Conservation (phyloP, 2,329 filamentous ascomycete species). For the Fusarium haematococcum region DNA sequence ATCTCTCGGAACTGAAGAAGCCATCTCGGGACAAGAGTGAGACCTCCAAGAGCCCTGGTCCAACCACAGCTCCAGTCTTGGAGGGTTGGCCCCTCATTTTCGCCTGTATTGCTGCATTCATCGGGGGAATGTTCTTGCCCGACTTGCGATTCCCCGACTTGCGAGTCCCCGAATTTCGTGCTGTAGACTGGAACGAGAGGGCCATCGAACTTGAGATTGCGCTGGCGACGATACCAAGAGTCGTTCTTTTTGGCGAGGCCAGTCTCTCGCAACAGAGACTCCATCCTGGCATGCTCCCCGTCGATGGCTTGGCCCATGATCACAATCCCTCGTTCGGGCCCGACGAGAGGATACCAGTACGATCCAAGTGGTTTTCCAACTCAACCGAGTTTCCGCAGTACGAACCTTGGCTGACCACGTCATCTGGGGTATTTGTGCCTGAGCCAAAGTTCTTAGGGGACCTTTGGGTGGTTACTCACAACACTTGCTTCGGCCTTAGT, state of each 20-base stretch:
- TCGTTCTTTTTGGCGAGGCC: neutral
- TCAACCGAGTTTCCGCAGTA: neutral
- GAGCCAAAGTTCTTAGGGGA: neutral
- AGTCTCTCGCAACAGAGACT: neutral
- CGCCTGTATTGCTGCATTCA: neutral
- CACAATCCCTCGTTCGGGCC: neutral
- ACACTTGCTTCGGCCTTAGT: neutral
- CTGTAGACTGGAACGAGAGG: neutral
- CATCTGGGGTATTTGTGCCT: neutral
- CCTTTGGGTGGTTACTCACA: neutral
- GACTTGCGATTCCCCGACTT: neutral
- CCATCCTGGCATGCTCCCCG: neutral
- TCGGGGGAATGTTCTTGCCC: neutral
- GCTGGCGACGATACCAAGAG: neutral
- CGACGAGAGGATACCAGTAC: neutral
- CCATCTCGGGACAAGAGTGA: neutral
- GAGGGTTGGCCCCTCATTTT: neutral
- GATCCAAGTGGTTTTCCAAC: neutral
- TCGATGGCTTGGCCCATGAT: neutral
- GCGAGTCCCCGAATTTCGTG: neutral
- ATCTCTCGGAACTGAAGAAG: neutral
- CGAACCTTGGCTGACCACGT: neutral
- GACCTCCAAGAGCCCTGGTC: neutral
- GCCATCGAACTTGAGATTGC: neutral
- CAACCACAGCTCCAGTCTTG: neutral